A percentile compares a stretch with the other conserved stretches of the same genome.
Conservation (phyloP, 2,329 filamentous ascomycete species). For the Calonectria pseudoturangicola region DNA sequence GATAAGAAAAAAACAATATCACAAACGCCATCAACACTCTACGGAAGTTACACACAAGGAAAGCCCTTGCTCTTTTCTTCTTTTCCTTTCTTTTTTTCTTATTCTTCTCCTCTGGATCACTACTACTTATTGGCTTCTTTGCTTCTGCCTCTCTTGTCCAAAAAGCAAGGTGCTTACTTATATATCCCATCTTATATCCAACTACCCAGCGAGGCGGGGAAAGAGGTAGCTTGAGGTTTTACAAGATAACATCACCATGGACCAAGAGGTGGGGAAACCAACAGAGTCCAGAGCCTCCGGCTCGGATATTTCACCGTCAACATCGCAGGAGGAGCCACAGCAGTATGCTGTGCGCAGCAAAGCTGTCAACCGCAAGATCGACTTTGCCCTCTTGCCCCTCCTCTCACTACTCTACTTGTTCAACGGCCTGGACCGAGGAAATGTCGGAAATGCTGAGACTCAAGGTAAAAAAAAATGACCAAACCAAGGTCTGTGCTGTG, state of each 20-base stretch:
- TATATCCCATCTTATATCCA: neutral
- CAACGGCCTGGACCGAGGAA: constrained; percentile 64
- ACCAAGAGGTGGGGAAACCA: constrained; percentile 1
- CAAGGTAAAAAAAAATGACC: constrained; percentile 52
- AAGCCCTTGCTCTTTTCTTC: neutral
- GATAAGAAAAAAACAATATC: neutral
- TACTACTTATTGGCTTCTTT: neutral
- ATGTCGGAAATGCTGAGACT: constrained; percentile 64
- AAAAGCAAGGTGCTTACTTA: constrained; percentile 17
- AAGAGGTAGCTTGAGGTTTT: neutral
- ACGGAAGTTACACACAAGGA: neutral
- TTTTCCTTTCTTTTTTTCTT: neutral
- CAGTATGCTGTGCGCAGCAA: constrained; percentile 36
- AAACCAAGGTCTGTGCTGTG: neutral
- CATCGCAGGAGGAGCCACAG: neutral
- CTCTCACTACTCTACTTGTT: constrained; percentile 64
- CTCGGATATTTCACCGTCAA: neutral
- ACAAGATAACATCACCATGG: neutral
- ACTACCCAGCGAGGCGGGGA: neutral
- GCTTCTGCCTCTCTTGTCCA: neutral
- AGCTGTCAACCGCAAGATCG: constrained; percentile 60
- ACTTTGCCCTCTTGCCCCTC: constrained; percentile 61
- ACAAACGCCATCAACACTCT: neutral
- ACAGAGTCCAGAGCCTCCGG: neutral
- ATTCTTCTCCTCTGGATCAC: no score